phyloP scores from a whole-genome alignment of 2,329 filamentous ascomycete genomes.

The Colletotrichum euphorbiae region DNA sequence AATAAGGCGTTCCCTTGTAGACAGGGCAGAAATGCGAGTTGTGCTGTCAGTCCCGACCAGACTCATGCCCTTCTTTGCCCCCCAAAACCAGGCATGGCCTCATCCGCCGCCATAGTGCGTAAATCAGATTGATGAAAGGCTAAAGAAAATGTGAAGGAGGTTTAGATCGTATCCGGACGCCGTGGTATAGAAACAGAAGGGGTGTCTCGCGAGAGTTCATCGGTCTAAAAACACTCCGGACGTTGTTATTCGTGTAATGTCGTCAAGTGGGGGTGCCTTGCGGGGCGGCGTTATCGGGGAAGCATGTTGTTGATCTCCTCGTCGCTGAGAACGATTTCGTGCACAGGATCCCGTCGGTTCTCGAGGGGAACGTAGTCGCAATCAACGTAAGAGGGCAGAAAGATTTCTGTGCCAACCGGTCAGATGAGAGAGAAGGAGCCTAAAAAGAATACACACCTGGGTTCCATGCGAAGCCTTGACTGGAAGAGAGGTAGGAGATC shows the following conservation, averaged over 20 bases:
- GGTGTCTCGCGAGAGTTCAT: slow-evolving; percentile 40
- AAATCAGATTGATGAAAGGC: slow-evolving; percentile 28
- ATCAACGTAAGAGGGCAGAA: slow-evolving; percentile 82
- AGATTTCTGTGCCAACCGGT: slow-evolving; percentile 70
- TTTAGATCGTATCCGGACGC: slow-evolving; percentile 37
- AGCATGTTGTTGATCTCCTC: slow-evolving; percentile 79
- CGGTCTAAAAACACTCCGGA: slow-evolving; percentile 45
- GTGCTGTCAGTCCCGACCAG: slow-evolving; percentile 31
- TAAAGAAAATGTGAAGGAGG: slow-evolving; percentile 17
- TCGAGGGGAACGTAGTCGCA: slow-evolving; percentile 81
- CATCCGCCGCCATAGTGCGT: slow-evolving; percentile 24
- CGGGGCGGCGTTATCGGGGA: slow-evolving; percentile 62
- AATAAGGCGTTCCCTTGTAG: neutral
- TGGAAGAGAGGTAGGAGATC: slow-evolving; percentile 84
- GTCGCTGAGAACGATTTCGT: slow-evolving; percentile 82
- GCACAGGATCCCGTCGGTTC: slow-evolving; percentile 79
- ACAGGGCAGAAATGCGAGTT: slow-evolving; percentile 28
- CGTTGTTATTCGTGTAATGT: slow-evolving; percentile 23
- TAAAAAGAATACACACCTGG: slow-evolving; percentile 64
- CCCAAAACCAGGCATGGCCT: slow-evolving; percentile 19
- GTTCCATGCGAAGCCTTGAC: slow-evolving; percentile 87
- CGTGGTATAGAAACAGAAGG: slow-evolving; percentile 35
- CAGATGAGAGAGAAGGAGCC: slow-evolving; percentile 3
- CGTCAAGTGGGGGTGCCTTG: slow-evolving; percentile 20
- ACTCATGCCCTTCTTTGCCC: slow-evolving; percentile 24